phyloP scores from a whole-genome alignment of 148 eudicot species.

The Cornus kousa region DNA sequence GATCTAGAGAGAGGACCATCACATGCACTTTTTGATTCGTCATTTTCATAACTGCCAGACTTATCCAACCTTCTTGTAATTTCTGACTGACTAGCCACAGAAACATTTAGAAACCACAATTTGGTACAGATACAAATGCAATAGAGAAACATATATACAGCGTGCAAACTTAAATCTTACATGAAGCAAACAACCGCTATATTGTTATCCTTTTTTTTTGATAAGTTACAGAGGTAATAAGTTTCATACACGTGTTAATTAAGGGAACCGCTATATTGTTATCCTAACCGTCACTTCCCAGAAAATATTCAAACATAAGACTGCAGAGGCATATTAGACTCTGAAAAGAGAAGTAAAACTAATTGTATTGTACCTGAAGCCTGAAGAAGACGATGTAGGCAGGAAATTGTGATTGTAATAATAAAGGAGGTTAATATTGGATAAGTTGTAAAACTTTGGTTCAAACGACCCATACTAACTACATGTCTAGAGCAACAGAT shows the following conservation, averaged over 20 bases:
- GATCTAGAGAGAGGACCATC: slow-evolving; percentile 77
- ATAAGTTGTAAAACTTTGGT: too few species aligned
- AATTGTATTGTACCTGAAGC: too few species aligned
- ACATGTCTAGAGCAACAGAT: too few species aligned
- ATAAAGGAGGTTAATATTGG: too few species aligned
- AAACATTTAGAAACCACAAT: slow-evolving; percentile 55
- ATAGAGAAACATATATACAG: not conserved
- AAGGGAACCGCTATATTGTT: not conserved
- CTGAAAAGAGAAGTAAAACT: not conserved
- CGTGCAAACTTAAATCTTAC: not conserved
- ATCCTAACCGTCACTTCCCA: not conserved
- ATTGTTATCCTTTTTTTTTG: not conserved
- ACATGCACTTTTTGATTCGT: slow-evolving; percentile 39
- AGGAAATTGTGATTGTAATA: not conserved
- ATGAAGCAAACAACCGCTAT: not conserved
- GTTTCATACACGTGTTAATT: too few species aligned
- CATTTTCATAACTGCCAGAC: slow-evolving; percentile 40
- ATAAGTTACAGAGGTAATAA: too few species aligned
- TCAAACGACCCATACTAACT: too few species aligned
- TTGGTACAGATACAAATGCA: slow-evolving; percentile 21
- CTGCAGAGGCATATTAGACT: not conserved
- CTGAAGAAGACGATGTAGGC: too few species aligned
- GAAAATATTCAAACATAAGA: not conserved
- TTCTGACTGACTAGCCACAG: slow-evolving; percentile 96
- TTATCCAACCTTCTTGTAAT: slow-evolving; percentile 77